Conservation (phyloP, 371 early-diverging fungal genomes). For the Apophysomyces trapeziformis region DNA sequence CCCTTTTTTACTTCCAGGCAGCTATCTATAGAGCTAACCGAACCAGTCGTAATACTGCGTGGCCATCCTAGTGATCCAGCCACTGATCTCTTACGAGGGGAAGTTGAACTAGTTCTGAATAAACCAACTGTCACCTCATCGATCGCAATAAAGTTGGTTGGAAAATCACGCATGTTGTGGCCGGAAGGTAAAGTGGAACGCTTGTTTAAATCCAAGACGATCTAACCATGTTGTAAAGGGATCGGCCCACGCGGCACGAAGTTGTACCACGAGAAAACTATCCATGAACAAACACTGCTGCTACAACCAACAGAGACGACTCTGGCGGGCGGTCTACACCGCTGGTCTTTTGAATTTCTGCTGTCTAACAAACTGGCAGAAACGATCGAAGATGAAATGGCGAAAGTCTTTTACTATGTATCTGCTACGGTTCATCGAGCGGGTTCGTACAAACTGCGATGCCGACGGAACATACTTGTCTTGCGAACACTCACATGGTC, state of each 20-base stretch:
- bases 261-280: constrained; percentile 34
- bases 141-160: constrained; percentile 28
- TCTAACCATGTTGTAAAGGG: constrained; percentile 16
- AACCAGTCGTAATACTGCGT: constrained; percentile 35
- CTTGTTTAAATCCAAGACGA: neutral
- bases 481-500: constrained; percentile 35
- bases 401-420: constrained; percentile 36
- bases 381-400: constrained; percentile 44
- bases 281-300: constrained; percentile 37
- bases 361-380: constrained; percentile 34
- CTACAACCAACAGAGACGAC: constrained; percentile 27
- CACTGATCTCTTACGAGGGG: constrained; percentile 37
- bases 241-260: constrained; percentile 35
- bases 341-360: constrained; percentile 43
- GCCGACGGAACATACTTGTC: constrained; percentile 30
- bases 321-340: constrained; percentile 29
- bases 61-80: constrained; percentile 37
- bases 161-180: constrained; percentile 41
- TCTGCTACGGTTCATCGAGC: constrained; percentile 34
- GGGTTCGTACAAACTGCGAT: constrained; percentile 29
- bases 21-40: constrained; percentile 37
- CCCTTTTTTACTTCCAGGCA: constrained; percentile 34
- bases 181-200: constrained; percentile 27
- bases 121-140: constrained; percentile 26
- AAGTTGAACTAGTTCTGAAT: constrained; percentile 30